A percentile compares a stretch with the other conserved stretches of the same genome.
Evolutionary conservation across 129 eudicot genomes (phyloP).

Genomic region (Flaveria linearis): DNA sequence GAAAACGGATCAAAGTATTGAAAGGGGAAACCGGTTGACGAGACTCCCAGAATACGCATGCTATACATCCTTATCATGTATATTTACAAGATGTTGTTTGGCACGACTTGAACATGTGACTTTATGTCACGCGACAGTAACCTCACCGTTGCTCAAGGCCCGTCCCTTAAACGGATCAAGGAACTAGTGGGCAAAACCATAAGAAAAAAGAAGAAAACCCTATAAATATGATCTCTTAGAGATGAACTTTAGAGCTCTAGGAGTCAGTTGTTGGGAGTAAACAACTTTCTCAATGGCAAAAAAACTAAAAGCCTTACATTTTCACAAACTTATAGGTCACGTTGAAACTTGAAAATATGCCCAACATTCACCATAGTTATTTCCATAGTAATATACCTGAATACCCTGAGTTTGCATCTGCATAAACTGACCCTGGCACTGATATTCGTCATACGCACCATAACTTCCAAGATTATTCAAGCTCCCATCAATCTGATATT

Average conservation of each 20-base stretch:
- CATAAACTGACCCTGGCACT: conserved; percentile 8
- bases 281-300: not conserved
- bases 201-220: not conserved
- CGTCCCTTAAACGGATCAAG: not conserved
- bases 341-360: conserved; percentile 7
- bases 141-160: too few relatives aligned
- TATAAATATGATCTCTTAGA: not conserved
- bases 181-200: not conserved
- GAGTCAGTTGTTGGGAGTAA: not conserved
- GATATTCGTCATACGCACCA: not conserved
- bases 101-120: too few relatives aligned
- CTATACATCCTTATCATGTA: too few relatives aligned
- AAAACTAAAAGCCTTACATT: conserved; percentile 17
- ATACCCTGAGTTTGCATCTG: conserved; percentile 15
- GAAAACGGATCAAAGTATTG: not conserved
- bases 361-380: conserved; percentile 15
- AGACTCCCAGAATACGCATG: too few relatives aligned
- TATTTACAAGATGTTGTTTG: too few relatives aligned
- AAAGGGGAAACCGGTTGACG: too few relatives aligned
- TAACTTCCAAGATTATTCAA: not conserved
- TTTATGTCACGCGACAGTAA: too few relatives aligned
- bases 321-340: conserved; percentile 14
- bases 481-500: conserved; percentile 5
- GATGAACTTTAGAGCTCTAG: not conserved
- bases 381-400: conserved; percentile 26